Base-by-base conservation (phyloP, 352 stramenopile species). In the Pythium brassicae region DNA sequence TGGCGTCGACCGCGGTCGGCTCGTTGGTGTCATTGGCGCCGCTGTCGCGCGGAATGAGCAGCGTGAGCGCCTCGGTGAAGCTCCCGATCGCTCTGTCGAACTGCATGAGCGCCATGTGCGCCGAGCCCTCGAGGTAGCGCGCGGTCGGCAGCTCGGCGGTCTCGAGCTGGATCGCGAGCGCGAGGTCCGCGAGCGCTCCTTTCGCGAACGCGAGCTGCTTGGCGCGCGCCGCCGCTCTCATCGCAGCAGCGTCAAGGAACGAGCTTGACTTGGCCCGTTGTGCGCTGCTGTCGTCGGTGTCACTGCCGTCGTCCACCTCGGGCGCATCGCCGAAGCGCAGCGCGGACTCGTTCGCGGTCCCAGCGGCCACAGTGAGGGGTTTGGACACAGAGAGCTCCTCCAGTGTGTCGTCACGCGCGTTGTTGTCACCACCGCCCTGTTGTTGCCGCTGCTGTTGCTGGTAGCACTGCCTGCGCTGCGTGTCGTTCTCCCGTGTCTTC, bases 41-140 rank as follows among this genome's bases (percentile, higher is more conserved):
- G 9, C 52, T 65, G 29, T n/a, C n/a, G 29, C 39, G 39, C 2
- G 55, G 12, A 69, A 57, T 26, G 27, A 58, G 12, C 32, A 47
- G 37, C 29, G 35, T 66, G 20, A 88, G 43, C 0, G 73, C 78
- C 12, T 63, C 65, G 15, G 78, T 82, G 26, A 86, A 82, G 29
- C 62, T 82, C 20, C 50, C 47, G 44, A 76, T 60, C 1, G 78
- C 75, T 7, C 69, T 50, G 0, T 46, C 49, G 46, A 73, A 73
- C 51, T 76, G 46, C 11, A 66, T 53, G 22, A 59, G 46, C 17
- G 56, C 55, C 61, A 78, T 76, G 50, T 77, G 66, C 11, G 71
- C 53, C 11, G 75, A 61, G 1, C 74, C 77, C 57, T 72, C 51
- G 19, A 85, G 34, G 25, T 72, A 64, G 46, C 66, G 65, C 2